These are phyloP conservation scores for Globisporangium emineosum DNA, from an alignment of 352 stramenopile genomes.

Conservation along the genomic window DNA sequence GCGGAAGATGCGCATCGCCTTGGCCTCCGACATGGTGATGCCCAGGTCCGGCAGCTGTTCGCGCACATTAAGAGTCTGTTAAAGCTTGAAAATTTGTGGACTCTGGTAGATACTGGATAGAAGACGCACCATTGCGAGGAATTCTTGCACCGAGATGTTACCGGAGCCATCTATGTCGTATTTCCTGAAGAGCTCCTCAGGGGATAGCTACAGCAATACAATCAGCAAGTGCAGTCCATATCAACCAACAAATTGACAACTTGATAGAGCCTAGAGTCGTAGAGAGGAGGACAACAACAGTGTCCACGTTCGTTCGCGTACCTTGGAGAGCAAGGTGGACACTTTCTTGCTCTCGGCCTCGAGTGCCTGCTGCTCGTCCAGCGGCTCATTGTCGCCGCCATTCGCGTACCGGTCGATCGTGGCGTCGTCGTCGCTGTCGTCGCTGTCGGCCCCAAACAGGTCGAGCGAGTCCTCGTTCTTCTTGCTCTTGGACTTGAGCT, in stretches of 20 bases:
- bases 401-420: slow-evolving; percentile 70
- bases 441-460: slow-evolving; percentile 68
- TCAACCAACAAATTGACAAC: neutral
- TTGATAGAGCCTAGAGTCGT: too few species aligned
- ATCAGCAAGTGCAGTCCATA: too few species aligned
- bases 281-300: too few species aligned
- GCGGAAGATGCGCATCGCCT: slow-evolving; percentile 89
- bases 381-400: slow-evolving; percentile 21
- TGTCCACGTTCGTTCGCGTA: slow-evolving; percentile 9
- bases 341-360: slow-evolving; percentile 64
- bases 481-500: neutral
- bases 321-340: slow-evolving; percentile 60
- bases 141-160: slow-evolving; percentile 90
- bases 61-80: too few species aligned
- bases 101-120: too few species aligned
- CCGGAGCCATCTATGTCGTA: slow-evolving; percentile 90
- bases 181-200: slow-evolving; percentile 90
- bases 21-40: slow-evolving; percentile 86
- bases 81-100: too few species aligned
- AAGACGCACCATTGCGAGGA: slow-evolving; percentile 72
- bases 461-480: slow-evolving; percentile 37
- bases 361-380: slow-evolving; percentile 23
- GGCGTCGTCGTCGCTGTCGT: slow-evolving; percentile 80
- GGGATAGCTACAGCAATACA: slow-evolving; percentile 33
- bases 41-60: slow-evolving; percentile 80